These are phyloP conservation scores for Cyberlindnera mississippiensis DNA, from an alignment of 805 yeast species.

Conservation along the genomic window DNA sequence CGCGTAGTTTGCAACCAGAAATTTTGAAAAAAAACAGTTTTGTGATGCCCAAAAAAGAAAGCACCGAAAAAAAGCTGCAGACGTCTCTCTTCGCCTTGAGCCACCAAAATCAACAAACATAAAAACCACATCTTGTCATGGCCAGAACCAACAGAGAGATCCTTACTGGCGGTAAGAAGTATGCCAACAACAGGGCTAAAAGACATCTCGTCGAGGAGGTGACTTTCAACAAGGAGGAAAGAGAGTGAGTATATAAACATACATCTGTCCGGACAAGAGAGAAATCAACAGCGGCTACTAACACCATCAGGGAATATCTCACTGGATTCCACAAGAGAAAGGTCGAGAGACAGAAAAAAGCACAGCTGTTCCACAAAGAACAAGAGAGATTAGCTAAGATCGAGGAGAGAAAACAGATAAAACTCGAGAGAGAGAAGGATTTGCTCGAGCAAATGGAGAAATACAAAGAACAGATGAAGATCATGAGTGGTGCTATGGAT, in stretches of 20 bases:
- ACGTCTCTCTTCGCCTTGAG: no score
- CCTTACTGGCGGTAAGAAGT: constrained; percentile 81
- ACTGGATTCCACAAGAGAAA: constrained; percentile 97
- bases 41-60: no score
- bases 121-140: constrained; percentile 13
- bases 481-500: constrained; percentile 22
- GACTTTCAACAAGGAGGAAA: constrained; percentile 71
- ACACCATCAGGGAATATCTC: constrained; percentile 68
- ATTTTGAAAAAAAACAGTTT: no score
- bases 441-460: constrained; percentile 60
- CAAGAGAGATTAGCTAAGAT: constrained; percentile 67
- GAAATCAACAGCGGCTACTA: no score
- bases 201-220: constrained; percentile 79
- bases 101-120: no score
- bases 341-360: constrained; percentile 81
- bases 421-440: constrained; percentile 68
- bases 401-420: constrained; percentile 64
- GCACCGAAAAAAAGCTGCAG: no score
- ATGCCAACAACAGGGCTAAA: constrained; percentile 63
- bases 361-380: constrained; percentile 70
- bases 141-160: constrained; percentile 65
- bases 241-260: constrained; percentile 38
- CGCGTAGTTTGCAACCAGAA: no score
- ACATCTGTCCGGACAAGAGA: not conserved
- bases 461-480: constrained; percentile 45